Evolutionary conservation across 1,284 basidiomycete genomes (phyloP), one percentile per base, ranked within the genome.

Genomic region (Malassezia arunalokei): DNA sequence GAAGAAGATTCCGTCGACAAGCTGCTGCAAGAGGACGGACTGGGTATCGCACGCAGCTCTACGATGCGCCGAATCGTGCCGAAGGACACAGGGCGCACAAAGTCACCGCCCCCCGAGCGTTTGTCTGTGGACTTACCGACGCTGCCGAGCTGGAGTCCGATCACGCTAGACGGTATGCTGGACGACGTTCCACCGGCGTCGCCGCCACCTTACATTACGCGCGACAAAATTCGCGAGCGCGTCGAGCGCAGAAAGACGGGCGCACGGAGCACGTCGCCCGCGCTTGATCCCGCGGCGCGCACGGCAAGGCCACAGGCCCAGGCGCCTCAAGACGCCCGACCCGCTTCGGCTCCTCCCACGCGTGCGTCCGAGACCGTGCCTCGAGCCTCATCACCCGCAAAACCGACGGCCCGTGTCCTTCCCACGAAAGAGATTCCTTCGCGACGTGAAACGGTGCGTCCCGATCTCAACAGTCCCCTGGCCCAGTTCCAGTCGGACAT

Each of bases 71-170:
- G 15, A 15, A 32, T 40, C 17, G 43, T 30, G 42, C 3, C 15
- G n/a, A 28, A 33, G 15, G 7, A 33, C 4, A 5, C 33, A 3
- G 33, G 2, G 11, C 33, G 15, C 9, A 24, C 45, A 5, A 1
- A 42, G 44, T 20, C 50, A 6, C 20, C 50, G 15, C 28, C 40
- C 17, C 28, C 49, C 24, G 39, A 24, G 41, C 40, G n/a, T 24
- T 38, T 11, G 42, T 35, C 12, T 37, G 44, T n/a, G 9, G 40
- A 48, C 5, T 47, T 66, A 51, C 66, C 66, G 8, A 58, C 56
- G 32, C 51, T 72, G 15, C 69, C 69, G 5, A 62, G 55, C 20
- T 72, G 68, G 69, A 63, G 57, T 37, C 68, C 69, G 6, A 58
- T 71, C 40, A 57, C 56, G 32, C 33, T 64, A 7, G 53, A 59